Conservation (phyloP, 2,329 filamentous ascomycete species). For the Apiospora phragmitis region DNA sequence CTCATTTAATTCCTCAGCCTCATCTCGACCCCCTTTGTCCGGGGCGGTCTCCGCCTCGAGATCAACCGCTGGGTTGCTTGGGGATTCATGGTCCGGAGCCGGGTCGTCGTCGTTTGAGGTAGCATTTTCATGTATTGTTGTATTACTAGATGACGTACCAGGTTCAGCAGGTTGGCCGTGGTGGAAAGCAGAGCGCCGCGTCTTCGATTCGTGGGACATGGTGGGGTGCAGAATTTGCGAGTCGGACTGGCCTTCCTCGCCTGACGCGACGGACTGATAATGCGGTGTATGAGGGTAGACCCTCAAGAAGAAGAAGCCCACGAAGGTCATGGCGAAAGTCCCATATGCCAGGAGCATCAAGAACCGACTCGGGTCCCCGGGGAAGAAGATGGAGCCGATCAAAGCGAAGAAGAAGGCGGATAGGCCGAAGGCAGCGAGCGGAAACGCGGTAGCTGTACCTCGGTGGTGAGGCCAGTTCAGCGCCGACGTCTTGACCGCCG, state of each 20-base stretch:
- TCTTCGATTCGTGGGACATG: conserved; percentile 43
- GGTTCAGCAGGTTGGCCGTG: conserved; percentile 53
- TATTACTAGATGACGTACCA: conserved; percentile 58
- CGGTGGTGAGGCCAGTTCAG: conserved; percentile 90
- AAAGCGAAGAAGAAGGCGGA: conserved; percentile 96
- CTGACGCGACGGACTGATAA: conserved; percentile 58
- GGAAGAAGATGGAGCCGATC: conserved; percentile 74
- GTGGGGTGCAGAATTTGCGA: conserved; percentile 43
- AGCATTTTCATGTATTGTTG: conserved; percentile 29
- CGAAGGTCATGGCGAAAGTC: conserved; percentile 72
- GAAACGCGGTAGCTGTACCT: conserved; percentile 92
- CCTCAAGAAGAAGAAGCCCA: conserved; percentile 82
- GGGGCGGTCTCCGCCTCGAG: conserved; percentile 19
- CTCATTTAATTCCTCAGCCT: conserved; percentile 60
- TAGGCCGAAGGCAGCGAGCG: conserved; percentile 87
- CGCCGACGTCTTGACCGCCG: conserved; percentile 81
- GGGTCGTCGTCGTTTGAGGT: conserved; percentile 24
- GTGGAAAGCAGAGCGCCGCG: conserved; percentile 37
- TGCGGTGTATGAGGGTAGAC: conserved; percentile 58
- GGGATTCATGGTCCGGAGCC: conserved; percentile 20
- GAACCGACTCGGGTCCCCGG: conserved; percentile 79
- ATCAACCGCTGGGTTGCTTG: conserved; percentile 22
- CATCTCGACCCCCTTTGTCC: conserved; percentile 17
- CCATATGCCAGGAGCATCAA: conserved; percentile 78
- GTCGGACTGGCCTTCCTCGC: conserved; percentile 35